phyloP scores from a whole-genome alignment of 495 filamentous ascomycete species.

The Penicillium verhagenii region DNA sequence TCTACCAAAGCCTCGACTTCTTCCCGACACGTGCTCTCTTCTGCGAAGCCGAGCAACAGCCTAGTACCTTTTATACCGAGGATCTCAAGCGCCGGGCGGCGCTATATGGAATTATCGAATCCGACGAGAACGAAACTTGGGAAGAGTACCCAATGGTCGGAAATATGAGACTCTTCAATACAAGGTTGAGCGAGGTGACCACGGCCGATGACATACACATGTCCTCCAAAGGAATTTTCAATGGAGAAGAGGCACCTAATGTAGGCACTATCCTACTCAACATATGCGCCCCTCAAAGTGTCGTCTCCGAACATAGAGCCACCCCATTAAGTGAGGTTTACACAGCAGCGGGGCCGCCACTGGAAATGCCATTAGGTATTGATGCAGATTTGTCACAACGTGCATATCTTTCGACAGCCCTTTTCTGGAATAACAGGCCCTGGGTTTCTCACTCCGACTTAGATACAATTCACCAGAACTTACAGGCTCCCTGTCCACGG shows the following conservation, averaged over 20 bases:
- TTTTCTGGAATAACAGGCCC: neutral
- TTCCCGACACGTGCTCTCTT: neutral
- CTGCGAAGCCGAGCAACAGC: neutral
- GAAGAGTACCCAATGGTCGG: neutral
- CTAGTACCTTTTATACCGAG: neutral
- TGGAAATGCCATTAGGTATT: neutral
- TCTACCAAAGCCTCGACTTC: neutral
- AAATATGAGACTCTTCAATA: neutral
- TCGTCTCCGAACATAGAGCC: neutral
- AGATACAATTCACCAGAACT: too few species aligned
- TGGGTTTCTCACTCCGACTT: neutral
- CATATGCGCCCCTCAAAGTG: neutral
- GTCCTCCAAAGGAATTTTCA: neutral
- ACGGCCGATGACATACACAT: neutral
- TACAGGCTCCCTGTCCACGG: too few species aligned
- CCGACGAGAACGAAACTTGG: neutral
- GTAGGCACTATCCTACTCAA: neutral
- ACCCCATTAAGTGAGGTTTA: neutral
- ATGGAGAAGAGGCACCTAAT: neutral
- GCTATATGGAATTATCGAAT: neutral
- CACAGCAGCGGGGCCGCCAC: neutral
- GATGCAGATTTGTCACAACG: neutral
- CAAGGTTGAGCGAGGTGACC: neutral
- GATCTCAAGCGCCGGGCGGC: neutral
- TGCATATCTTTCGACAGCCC: neutral